phyloP scores from a whole-genome alignment of 805 yeast species.

The Ogataea naganishii region DNA sequence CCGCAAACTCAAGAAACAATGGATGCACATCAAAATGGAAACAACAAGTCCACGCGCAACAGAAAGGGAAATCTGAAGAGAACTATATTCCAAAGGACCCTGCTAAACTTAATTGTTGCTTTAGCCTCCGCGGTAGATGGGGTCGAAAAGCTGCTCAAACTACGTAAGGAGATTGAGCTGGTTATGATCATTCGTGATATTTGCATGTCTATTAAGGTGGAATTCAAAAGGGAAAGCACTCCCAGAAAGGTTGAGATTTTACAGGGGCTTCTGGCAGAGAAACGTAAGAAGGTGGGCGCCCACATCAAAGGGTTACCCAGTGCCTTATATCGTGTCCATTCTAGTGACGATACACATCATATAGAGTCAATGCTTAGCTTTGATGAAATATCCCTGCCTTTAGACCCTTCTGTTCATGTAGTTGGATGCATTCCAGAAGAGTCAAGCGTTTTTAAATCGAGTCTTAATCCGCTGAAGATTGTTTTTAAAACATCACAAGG shows the following conservation, averaged over 20 bases:
- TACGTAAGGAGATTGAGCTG: conserved; percentile 52
- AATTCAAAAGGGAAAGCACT: conserved; percentile 62
- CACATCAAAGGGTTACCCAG: too few relatives aligned
- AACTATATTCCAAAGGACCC: conserved; percentile 17
- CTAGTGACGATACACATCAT: conserved; percentile 4
- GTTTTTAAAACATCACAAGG: conserved; percentile 56
- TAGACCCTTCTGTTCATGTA: conserved; percentile 71
- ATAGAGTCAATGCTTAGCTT: conserved; percentile 25
- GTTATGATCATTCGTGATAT: conserved; percentile 56
- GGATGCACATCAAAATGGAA: too few relatives aligned
- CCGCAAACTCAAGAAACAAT: too few relatives aligned
- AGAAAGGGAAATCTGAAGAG: conserved; percentile 3
- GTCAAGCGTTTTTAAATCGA: conserved; percentile 83
- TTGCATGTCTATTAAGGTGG: conserved; percentile 52
- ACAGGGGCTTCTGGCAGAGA: conserved; percentile 46
- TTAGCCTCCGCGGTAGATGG: conserved; percentile 18
- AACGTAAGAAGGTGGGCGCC: conserved; percentile 33
- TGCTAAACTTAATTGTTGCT: conserved; percentile 19
- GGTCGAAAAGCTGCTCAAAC: conserved; percentile 18
- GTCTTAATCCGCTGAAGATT: conserved; percentile 81
- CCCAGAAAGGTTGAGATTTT: conserved; percentile 66
- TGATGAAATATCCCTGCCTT: conserved; percentile 60
- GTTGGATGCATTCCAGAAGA: conserved; percentile 74
- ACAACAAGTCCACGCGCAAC: conserved; percentile 4
- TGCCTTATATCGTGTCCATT: not conserved